Percentiles rank a stretch among this genome's conserved stretches.
Conservation (phyloP, 768 basidiomycete genomes). For the Lepiota brunneoincarnata region DNA sequence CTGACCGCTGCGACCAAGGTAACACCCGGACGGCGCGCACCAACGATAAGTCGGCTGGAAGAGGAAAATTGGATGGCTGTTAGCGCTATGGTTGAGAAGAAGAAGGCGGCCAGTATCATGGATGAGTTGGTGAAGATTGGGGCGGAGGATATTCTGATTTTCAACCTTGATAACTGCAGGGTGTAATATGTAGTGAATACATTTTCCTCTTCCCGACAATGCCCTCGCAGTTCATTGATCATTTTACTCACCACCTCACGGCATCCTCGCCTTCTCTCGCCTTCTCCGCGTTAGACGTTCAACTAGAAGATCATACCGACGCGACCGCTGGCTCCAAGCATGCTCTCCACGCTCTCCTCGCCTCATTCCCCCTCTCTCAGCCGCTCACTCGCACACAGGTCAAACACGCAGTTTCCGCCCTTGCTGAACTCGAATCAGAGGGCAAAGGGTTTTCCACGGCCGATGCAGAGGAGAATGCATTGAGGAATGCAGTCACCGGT, state of each 20-base stretch:
- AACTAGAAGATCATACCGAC: background rate
- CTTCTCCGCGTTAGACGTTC: conserved; percentile 5
- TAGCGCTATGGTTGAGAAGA: conserved; percentile 90
- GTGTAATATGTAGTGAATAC: conserved; percentile 43
- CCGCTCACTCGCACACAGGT: conserved; percentile 25
- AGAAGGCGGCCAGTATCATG: conserved; percentile 78
- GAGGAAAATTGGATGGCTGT: conserved; percentile 88
- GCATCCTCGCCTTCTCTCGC: conserved; percentile 21
- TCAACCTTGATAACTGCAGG: conserved; percentile 91
- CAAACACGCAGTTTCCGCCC: conserved; percentile 21
- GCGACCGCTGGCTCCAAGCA: conserved; percentile 23
- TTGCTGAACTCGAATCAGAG: conserved; percentile 24
- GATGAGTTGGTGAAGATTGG: conserved; percentile 80
- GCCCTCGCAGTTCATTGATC: conserved; percentile 39
- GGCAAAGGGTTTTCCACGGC: background rate
- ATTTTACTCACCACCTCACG: conserved; percentile 32
- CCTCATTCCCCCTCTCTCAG: conserved; percentile 29
- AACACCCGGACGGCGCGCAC: conserved; percentile 87
- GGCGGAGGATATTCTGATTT: conserved; percentile 88
- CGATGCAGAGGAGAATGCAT: conserved; percentile 32
- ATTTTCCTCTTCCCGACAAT: conserved; percentile 12
- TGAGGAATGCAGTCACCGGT: conserved; percentile 42
- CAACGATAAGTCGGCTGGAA: conserved; percentile 86
- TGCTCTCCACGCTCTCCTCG: conserved; percentile 34
- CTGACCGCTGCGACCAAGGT: conserved; percentile 62